Base-by-base conservation (phyloP, 2,329 filamentous ascomycete species). In the Aspergillus latus region DNA sequence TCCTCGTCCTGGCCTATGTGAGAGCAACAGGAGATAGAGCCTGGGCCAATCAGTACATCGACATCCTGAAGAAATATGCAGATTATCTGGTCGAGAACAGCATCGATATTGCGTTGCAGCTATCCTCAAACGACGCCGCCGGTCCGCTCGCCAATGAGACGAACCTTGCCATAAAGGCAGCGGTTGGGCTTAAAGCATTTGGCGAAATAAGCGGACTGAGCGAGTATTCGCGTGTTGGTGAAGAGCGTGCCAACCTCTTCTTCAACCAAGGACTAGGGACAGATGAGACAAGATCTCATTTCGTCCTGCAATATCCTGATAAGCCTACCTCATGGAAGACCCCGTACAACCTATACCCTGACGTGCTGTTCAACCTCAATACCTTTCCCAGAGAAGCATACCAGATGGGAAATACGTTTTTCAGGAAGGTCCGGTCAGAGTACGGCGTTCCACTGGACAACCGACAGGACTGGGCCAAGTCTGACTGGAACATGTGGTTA, bases 91-190 rank as follows among this genome's bases (percentile, higher is more conserved):
- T 71, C 4, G 62, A 72, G 0, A 73, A 77, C 40, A 69, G 73
- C 15, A 62, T 77, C 26, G 62, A 77, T 56, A 74, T 75, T 5
- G 64, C 65, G 5, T 63, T 69, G 34, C 76, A 79, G 56, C 64
- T 77, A 32, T 74, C 72, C 3, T 76, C 75, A 5, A 76, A 77
- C 55, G 77, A 79, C 57, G 73, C 72, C 16, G 70, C 73, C 3
- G 74, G 75, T 1, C 64, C 67, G 7, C 65, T 74, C 5, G 65
- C 72, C 8, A 79, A 80, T 49, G 73, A 79, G 59, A 80, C 78
- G 5, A 76, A 76, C 52, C 70, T 80, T 3, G 77, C 76, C 4
- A 74, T 80, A 60, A 80, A 80, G 61, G 72, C 76, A 3, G 76
- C 76, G 5, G 72, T 81, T 6, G 78, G 72, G 0, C 68, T 81